Percentiles rank a stretch among this genome's conserved stretches.
phyloP scores from a whole-genome alignment of 2,329 filamentous ascomycete species.

The Scleromitrula shiraiana region DNA sequence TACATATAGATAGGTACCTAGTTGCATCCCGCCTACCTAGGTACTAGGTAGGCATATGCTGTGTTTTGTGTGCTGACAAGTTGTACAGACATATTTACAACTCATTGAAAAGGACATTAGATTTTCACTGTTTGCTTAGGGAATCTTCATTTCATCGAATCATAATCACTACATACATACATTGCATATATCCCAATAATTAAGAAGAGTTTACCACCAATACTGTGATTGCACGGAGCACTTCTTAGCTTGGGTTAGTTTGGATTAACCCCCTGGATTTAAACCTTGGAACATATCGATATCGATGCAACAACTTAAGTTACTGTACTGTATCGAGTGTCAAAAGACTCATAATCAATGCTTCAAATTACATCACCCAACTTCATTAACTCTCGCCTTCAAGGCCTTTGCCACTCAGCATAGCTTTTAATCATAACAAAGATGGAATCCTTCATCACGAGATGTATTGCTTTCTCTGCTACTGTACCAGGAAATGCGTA shows the following conservation, averaged over 20 bases:
- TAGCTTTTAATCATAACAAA: no score
- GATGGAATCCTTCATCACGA: background rate
- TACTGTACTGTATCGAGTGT: no score
- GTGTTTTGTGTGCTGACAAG: background rate
- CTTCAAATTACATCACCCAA: background rate
- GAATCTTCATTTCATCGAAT: no score
- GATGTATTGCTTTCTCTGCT: background rate
- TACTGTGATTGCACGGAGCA: slow-evolving; percentile 1
- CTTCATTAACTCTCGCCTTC: background rate
- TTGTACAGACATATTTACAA: background rate
- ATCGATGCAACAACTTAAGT: slow-evolving; percentile 2
- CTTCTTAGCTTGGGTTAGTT: no score
- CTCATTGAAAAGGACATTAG: no score
- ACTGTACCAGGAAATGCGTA: slow-evolving; percentile 3
- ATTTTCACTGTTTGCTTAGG: no score
- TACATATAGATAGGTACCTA: no score
- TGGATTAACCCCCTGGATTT: slow-evolving; percentile 8
- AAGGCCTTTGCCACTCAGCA: background rate
- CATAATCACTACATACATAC: background rate
- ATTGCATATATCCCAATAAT: slow-evolving; percentile 1
- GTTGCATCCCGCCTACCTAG: no score
- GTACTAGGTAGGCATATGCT: no score
- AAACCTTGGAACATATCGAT: no score
- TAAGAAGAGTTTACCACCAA: slow-evolving; percentile 6
- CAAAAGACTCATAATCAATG: background rate